phyloP scores from a whole-genome alignment of 441 rosid genomes.

The Brassica balearica region DNA sequence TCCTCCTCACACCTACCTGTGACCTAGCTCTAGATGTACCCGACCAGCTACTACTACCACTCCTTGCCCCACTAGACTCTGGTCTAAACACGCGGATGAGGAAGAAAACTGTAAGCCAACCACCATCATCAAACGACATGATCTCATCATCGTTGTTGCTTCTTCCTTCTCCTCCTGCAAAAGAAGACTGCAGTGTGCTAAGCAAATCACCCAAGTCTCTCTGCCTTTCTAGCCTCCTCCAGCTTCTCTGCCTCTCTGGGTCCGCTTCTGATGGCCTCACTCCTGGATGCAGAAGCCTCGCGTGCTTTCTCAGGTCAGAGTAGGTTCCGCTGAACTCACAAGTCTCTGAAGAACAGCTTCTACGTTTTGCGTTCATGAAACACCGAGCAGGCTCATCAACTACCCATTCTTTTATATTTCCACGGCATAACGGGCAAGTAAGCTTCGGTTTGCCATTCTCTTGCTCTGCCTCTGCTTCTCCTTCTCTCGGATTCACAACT shows the following conservation, averaged over 20 bases:
- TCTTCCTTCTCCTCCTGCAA: constrained; percentile 89
- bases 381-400: constrained; percentile 75
- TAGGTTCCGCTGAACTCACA: constrained; percentile 84
- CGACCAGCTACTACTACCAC: constrained; percentile 72
- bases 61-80: constrained; percentile 60
- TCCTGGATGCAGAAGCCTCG: constrained; percentile 82
- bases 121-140: constrained; percentile 49
- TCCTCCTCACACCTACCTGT: constrained; percentile 65
- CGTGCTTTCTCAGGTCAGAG: constrained; percentile 90
- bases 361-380: constrained; percentile 83
- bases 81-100: constrained; percentile 85
- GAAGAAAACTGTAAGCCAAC: constrained; percentile 86
- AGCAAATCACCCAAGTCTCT: constrained; percentile 96
- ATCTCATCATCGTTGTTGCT: not conserved
- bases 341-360: constrained; percentile 92
- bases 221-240: constrained; percentile 96
- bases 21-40: constrained; percentile 70
- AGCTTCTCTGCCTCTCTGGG: constrained; percentile 81
- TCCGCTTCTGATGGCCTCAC: constrained; percentile 88
- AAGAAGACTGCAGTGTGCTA: constrained; percentile 85
- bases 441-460: constrained; percentile 54
- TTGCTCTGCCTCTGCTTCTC: constrained; percentile 45
- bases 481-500: constrained; percentile 34
- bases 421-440: constrained; percentile 93
- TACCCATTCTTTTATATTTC: constrained; percentile 82